Evolutionary conservation across 140 eudicot genomes (phyloP).

Genomic region (Flaveria floridana): DNA sequence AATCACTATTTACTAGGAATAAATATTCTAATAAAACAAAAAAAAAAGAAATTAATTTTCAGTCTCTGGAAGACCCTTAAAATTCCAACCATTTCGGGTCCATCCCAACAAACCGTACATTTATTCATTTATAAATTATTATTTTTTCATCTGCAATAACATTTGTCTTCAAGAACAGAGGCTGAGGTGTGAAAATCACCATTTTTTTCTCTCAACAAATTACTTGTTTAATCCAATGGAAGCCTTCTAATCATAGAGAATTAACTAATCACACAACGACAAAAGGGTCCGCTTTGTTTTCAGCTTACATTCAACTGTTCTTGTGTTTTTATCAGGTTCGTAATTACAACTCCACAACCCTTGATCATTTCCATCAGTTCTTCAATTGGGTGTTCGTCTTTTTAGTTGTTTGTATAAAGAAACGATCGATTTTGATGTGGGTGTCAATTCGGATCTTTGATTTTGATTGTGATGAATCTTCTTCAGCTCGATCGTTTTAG

Average conservation of each 20-base stretch:
- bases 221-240: conserved; percentile 33
- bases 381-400: background rate
- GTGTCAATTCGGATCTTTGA: conserved; percentile 27
- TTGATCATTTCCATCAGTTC: background rate
- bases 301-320: conserved; percentile 34
- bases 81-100: conserved; percentile 55
- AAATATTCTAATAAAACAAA: background rate
- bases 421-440: background rate
- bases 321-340: conserved; percentile 32
- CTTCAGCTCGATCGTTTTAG: background rate
- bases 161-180: conserved; percentile 25
- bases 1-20: background rate
- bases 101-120: conserved; percentile 48
- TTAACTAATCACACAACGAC: conserved; percentile 27
- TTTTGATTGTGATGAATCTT: conserved; percentile 5
- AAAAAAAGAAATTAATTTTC: conserved; percentile 10
- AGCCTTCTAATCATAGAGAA: conserved; percentile 29
- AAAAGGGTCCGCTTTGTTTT: conserved; percentile 7
- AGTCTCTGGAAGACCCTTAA: conserved; percentile 39
- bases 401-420: background rate
- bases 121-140: conserved; percentile 26
- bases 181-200: conserved; percentile 38
- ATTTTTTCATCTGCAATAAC: conserved; percentile 23
- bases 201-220: conserved; percentile 27
- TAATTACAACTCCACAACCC: conserved; percentile 9